Base-by-base conservation (phyloP, 331 rosid species). In the Saraca asoca region DNA sequence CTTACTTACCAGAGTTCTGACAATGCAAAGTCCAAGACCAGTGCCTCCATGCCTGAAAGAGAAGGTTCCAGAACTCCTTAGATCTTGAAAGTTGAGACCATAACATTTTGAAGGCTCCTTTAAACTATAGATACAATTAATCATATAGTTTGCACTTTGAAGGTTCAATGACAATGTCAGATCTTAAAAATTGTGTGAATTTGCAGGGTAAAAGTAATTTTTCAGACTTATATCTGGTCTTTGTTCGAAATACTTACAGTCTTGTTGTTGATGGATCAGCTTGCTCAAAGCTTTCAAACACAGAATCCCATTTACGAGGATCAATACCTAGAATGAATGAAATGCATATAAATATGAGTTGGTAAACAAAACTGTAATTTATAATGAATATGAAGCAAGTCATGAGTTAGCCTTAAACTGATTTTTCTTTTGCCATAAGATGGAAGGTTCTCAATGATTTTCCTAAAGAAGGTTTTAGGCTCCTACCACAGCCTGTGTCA, bases 261-360 rank as follows among this genome's bases (percentile, higher is more conserved):
- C 99, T 71, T 45, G 97, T 94, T 34, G 99, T 94, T 39, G 99
- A 88, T 74, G 97, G 99, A 83, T 94, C 99, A 17, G 96, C 99
- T 79, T 94, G 99, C 84, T 94, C 99, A 70, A 94, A 94, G 85
- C 99, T 94, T 81, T 94, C 99, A 58, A 94, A 94, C 64, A 94
- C 99, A 15, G 96, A 84, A 54, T 94, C 97, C 99, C 97, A 94
- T 79, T 94, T 94, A 76, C 91, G 73, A 45, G 96, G 88, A 75
- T 90, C 99, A 69, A 94, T 94, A 39, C 98, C 98, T 94, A 66
- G 16, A 62, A 33, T 18, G 14, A 59, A 68, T 6, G 49, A 7
- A 56, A 62, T 45, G 31, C 17, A 66, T 18, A 54, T 45, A 45
- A 69, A 54, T 9, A 9, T 52, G 29, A 71, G 31, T 63, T 18